A percentile compares a stretch with the other conserved stretches of the same genome.
These are phyloP conservation scores for Quercus rubra DNA, from an alignment of 306 rosid species.

Conservation along the genomic window DNA sequence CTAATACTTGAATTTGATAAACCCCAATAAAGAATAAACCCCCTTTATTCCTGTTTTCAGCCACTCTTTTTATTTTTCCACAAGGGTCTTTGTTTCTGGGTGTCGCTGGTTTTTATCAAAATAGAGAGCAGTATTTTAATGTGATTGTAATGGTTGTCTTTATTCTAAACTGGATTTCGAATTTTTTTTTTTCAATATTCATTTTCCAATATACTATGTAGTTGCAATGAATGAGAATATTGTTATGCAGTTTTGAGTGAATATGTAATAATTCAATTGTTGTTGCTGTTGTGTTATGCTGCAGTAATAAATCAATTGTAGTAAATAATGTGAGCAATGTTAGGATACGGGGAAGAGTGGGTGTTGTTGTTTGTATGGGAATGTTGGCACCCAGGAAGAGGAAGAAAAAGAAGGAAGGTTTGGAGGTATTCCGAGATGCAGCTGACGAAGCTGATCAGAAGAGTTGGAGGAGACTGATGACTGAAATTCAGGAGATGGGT, in stretches of 20 bases:
- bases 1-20: neutral
- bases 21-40: constrained; percentile 18
- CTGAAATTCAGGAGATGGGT: constrained; percentile 64
- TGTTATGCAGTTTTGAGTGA: neutral
- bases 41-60: neutral
- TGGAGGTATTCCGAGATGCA: constrained; percentile 60
- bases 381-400: constrained; percentile 87
- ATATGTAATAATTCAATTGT: neutral
- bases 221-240: too few species aligned
- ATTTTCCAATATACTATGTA: too few species aligned
- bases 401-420: constrained; percentile 68
- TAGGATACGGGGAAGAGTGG: constrained; percentile 45
- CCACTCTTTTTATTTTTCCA: neutral
- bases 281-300: neutral
- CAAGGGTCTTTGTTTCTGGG: neutral
- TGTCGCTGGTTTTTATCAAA: neutral
- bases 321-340: constrained; percentile 34
- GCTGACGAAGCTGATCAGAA: constrained; percentile 77
- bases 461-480: constrained; percentile 88
- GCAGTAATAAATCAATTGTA: constrained; percentile 42
- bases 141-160: too few species aligned
- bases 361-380: constrained; percentile 64
- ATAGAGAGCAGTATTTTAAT: too few species aligned
- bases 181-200: too few species aligned
- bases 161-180: too few species aligned